A percentile compares a stretch with the other conserved stretches of the same genome.
phyloP scores from a whole-genome alignment of 805 yeast genomes.

The Schizosaccharomyces osmophilus region DNA sequence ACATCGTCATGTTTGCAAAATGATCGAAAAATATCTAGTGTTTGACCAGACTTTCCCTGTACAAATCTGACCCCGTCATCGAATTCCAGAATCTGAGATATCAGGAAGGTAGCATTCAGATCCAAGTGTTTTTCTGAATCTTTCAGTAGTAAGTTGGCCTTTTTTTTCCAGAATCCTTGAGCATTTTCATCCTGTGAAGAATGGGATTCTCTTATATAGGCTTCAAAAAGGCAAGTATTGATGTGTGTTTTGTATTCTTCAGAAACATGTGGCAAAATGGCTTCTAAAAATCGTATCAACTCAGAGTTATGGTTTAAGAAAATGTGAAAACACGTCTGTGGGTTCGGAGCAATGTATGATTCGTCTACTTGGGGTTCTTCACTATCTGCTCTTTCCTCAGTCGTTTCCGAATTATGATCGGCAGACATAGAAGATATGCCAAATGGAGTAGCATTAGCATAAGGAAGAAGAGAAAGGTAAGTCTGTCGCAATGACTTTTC shows the following conservation, averaged over 20 bases:
- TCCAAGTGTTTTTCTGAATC: slow-evolving; percentile 28
- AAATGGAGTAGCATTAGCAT: not conserved
- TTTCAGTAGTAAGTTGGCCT: slow-evolving; percentile 32
- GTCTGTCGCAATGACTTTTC: not conserved
- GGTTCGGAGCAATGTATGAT: slow-evolving; percentile 66
- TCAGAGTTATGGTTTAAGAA: slow-evolving; percentile 70
- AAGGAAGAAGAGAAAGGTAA: not conserved
- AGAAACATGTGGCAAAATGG: slow-evolving; percentile 35
- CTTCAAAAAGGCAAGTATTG: slow-evolving; percentile 59
- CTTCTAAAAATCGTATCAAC: slow-evolving; percentile 79
- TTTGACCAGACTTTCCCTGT: slow-evolving; percentile 19
- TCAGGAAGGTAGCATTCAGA: slow-evolving; percentile 26
- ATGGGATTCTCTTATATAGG: slow-evolving; percentile 41
- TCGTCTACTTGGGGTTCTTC: not conserved
- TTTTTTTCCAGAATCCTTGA: slow-evolving; percentile 30
- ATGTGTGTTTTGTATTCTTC: slow-evolving; percentile 19
- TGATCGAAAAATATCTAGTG: slow-evolving; percentile 42
- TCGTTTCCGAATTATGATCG: slow-evolving; percentile 18
- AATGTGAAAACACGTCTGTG: slow-evolving; percentile 62
- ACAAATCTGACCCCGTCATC: slow-evolving; percentile 12
- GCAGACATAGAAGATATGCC: slow-evolving; percentile 9
- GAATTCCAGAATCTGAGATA: slow-evolving; percentile 26
- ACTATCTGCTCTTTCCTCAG: not conserved
- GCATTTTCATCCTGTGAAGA: slow-evolving; percentile 17
- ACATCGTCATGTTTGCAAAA: slow-evolving; percentile 35